Percentiles rank a stretch among this genome's conserved stretches.
Evolutionary conservation across 805 yeast species (phyloP).

Genomic region (Saccharomycodes ludwigii): DNA sequence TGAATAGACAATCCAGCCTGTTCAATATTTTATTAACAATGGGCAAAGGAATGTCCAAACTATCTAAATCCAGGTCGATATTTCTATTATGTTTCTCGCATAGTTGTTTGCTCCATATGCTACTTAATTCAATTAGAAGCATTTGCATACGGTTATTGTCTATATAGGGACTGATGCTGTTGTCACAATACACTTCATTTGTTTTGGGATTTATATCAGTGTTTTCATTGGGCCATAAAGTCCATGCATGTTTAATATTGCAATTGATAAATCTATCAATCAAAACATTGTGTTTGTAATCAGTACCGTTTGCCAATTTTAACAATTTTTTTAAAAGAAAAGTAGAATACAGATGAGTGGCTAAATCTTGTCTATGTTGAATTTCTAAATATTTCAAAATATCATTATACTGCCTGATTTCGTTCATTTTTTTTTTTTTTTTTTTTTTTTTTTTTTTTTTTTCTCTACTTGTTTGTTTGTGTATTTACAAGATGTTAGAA

Average conservation of each 20-base stretch:
- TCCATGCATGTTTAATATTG: slow-evolving; percentile 30
- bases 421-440: slow-evolving; percentile 16
- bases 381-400: slow-evolving; percentile 32
- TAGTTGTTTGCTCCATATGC: slow-evolving; percentile 18
- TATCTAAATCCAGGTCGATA: slow-evolving; percentile 16
- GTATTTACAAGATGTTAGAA: no score
- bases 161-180: background rate
- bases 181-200: slow-evolving; percentile 10
- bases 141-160: slow-evolving; percentile 14
- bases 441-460: slow-evolving; percentile 9
- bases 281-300: slow-evolving; percentile 20
- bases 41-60: slow-evolving; percentile 12
- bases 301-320: slow-evolving; percentile 15
- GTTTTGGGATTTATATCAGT: slow-evolving; percentile 20
- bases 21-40: slow-evolving; percentile 11
- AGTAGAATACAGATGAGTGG: slow-evolving; percentile 52
- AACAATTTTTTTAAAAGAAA: slow-evolving; percentile 25
- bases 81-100: slow-evolving; percentile 10
- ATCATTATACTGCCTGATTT: no score
- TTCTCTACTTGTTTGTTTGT: no score
- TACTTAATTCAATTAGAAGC: slow-evolving; percentile 17
- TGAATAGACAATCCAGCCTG: slow-evolving; percentile 18
- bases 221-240: slow-evolving; percentile 45
- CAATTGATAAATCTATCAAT: slow-evolving; percentile 24
- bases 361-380: slow-evolving; percentile 41